Evolutionary conservation across 345 rosid species (phyloP).

Genomic region (Rhodomyrtus tomentosa): DNA sequence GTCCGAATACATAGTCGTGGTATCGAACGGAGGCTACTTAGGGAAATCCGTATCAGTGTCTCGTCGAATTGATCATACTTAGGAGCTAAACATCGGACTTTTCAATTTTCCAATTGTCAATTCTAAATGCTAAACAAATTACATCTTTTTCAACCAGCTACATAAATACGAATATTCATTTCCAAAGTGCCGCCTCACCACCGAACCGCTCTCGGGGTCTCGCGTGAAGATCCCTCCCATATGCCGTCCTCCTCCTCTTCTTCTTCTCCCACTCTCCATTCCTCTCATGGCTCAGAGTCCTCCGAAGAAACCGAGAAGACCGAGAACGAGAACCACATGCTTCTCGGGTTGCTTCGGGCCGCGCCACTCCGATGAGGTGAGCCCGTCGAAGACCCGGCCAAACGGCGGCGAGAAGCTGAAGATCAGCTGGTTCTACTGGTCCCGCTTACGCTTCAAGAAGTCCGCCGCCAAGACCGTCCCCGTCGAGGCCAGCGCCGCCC

Average conservation of each 20-base stretch:
- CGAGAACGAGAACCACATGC: constrained; percentile 2
- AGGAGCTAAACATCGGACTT: background rate
- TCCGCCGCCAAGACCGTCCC: constrained; percentile 34
- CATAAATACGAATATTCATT: background rate
- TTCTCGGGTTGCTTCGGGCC: constrained; percentile 41
- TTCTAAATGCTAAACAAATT: background rate
- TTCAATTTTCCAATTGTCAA: background rate
- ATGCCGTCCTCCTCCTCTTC: background rate
- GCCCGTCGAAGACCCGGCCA: background rate
- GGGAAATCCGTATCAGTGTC: background rate
- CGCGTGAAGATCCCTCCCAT: background rate
- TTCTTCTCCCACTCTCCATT: background rate
- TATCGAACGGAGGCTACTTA: background rate
- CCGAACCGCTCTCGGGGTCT: background rate
- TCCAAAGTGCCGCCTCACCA: background rate
- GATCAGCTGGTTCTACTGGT: constrained; percentile 8
- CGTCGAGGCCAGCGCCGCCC: constrained; percentile 10
- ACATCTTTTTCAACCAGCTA: background rate
- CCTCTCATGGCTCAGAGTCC: constrained; percentile 17
- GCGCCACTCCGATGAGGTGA: constrained; percentile 7
- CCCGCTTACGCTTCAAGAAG: constrained; percentile 19
- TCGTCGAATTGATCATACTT: background rate
- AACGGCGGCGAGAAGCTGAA: background rate
- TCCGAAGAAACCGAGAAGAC: background rate
- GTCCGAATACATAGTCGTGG: too few species aligned